Evolutionary conservation across 352 stramenopile species (phyloP), one percentile per base, ranked within the genome.

Genomic region (Globisporangium spinosum): DNA sequence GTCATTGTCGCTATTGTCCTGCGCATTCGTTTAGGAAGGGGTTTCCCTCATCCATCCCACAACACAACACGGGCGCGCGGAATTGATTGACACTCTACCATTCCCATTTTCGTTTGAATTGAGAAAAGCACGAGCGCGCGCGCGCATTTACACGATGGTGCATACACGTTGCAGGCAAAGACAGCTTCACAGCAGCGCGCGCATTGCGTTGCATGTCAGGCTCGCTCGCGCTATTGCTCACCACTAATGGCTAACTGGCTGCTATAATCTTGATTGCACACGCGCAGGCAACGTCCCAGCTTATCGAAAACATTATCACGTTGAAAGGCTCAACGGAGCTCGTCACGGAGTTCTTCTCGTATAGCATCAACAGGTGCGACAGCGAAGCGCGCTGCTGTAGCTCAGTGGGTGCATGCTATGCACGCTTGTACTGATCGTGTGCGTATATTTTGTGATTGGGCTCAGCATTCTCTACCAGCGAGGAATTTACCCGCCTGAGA

Each of bases 341-440:
- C 54, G 97, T 99, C 56, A 98, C 96, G 0, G 97, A 99, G 81
- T 99, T 99, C 77, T 99, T 99, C 87, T 98, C 97, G 64, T 99
- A 98, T 72, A 95, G 93, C 64, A 99, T 99, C 80, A 99, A 99
- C 87, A 97, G 83, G 89, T 96, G 75, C 40, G 61, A 27, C 8
- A 40, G 13, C 10, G n/a, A 2, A 40, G 17, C 25, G 3, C 45
- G 17, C 15, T 40, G 56, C 61, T 67, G 45, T 12, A 2, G 0
- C 47, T 61, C 58, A 38, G 32, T 51, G 25, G 64, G 8, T 10
- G 29, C 62, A 38, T 53, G 23, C 4, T 72, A 20, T 12, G 23
- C 1, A 5, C 4, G 4, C 9, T 17, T 45, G 27, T 27, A 70
- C 40, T 73, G 51, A 72, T n/a, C n/a, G n/a, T 47, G 53, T 58